These are phyloP conservation scores for Phytophthora cryptogea DNA, from an alignment of 352 stramenopile species.

Conservation along the genomic window DNA sequence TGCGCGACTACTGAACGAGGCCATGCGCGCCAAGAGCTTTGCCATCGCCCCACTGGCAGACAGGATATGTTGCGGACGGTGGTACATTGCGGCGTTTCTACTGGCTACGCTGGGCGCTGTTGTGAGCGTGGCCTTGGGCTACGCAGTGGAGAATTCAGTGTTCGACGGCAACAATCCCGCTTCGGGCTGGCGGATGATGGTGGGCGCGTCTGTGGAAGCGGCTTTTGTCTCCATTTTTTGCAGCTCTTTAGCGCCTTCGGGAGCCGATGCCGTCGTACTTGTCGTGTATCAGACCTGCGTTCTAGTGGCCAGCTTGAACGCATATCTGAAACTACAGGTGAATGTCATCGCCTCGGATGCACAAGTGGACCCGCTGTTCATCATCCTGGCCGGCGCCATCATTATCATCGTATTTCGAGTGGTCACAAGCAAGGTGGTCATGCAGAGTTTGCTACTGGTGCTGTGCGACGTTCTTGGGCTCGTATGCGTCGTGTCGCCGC, in stretches of 20 bases:
- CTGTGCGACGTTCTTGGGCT: slow-evolving; percentile 47
- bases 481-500: slow-evolving; percentile 42
- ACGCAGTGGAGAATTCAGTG: slow-evolving; percentile 33
- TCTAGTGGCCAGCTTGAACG: slow-evolving; percentile 52
- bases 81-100: slow-evolving; percentile 34
- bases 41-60: slow-evolving; percentile 33
- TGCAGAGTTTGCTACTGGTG: slow-evolving; percentile 50
- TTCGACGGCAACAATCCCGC: slow-evolving; percentile 21
- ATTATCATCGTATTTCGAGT: slow-evolving; percentile 49
- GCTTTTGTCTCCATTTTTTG: slow-evolving; percentile 38
- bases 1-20: slow-evolving; percentile 20
- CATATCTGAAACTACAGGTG: slow-evolving; percentile 50
- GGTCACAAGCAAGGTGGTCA: slow-evolving; percentile 54
- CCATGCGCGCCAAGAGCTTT: slow-evolving; percentile 36
- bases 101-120: slow-evolving; percentile 24
- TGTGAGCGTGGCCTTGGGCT: slow-evolving; percentile 25
- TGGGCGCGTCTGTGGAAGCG: slow-evolving; percentile 33
- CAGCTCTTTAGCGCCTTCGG: slow-evolving; percentile 42
- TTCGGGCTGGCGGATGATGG: slow-evolving; percentile 43
- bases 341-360: slow-evolving; percentile 32
- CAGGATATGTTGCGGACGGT: slow-evolving; percentile 35
- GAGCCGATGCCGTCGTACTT: slow-evolving; percentile 44
- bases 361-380: slow-evolving; percentile 52
- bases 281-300: slow-evolving; percentile 52
- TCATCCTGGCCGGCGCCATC: slow-evolving; percentile 46